phyloP scores from a whole-genome alignment of 352 stramenopile genomes.

The Phytophthora foliorum region DNA sequence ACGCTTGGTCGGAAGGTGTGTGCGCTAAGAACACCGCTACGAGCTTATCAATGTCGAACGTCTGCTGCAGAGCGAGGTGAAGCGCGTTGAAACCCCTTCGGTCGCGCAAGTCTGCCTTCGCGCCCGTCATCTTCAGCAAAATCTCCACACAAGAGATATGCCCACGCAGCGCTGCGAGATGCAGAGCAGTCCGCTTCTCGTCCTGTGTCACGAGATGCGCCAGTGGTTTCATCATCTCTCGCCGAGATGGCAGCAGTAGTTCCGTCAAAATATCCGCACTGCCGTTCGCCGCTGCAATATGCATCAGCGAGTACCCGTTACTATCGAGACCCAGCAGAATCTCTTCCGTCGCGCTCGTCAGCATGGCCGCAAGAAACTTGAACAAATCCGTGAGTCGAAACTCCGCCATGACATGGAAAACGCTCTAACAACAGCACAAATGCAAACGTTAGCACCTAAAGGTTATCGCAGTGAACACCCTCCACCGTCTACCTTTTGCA shows the following conservation, averaged over 20 bases:
- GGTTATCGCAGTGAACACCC: background rate
- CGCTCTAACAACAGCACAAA: slow-evolving; percentile 34
- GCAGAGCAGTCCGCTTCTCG: slow-evolving; percentile 55
- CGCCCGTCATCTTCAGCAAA: slow-evolving; percentile 40
- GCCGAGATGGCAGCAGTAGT: slow-evolving; percentile 20
- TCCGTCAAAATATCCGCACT: slow-evolving; percentile 48
- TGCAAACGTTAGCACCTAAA: background rate
- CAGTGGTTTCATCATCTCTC: slow-evolving; percentile 30
- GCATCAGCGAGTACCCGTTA: slow-evolving; percentile 55
- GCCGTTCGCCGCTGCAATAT: slow-evolving; percentile 53
- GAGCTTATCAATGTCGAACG: slow-evolving; percentile 73
- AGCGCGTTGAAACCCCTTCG: slow-evolving; percentile 59
- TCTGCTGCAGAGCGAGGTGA: slow-evolving; percentile 67
- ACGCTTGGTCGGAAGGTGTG: slow-evolving; percentile 25
- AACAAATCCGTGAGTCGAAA: slow-evolving; percentile 58
- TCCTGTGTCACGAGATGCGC: slow-evolving; percentile 50
- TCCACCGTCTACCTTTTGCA: slow-evolving; percentile 39
- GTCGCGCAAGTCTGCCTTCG: slow-evolving; percentile 39
- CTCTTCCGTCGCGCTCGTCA: slow-evolving; percentile 25
- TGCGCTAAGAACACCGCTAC: slow-evolving; percentile 50
- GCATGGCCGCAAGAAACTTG: slow-evolving; percentile 28
- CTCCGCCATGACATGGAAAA: slow-evolving; percentile 62
- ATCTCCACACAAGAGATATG: slow-evolving; percentile 52
- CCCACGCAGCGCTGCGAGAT: slow-evolving; percentile 53
- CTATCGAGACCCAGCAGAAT: slow-evolving; percentile 50